Conservation (phyloP, 495 filamentous ascomycete genomes). For the Apiosordaria backusii region DNA sequence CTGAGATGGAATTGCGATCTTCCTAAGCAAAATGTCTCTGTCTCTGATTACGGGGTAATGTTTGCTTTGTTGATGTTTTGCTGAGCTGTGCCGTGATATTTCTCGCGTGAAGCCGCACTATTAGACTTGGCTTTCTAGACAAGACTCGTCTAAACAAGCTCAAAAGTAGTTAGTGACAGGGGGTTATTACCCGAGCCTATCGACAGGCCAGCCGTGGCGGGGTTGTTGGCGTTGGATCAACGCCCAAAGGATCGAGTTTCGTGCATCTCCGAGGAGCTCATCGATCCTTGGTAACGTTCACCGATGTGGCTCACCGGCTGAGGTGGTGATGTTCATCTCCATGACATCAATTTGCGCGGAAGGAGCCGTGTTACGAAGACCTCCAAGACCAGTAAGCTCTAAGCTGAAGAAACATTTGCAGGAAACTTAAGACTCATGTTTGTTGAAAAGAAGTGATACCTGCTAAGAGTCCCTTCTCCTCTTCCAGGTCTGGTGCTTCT, state of each 20-base stretch:
- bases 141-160: conserved; percentile 2
- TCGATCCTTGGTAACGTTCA: not conserved
- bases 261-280: conserved; percentile 37
- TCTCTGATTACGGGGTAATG: not conserved
- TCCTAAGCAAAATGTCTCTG: not conserved
- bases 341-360: conserved; percentile 1
- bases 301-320: conserved; percentile 6
- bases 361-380: not conserved
- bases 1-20: not conserved
- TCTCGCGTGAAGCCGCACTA: not conserved
- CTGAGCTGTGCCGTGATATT: not conserved
- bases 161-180: not conserved
- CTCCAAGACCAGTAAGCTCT: not conserved
- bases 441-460: too few relatives aligned
- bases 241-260: conserved; percentile 14
- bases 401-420: too few relatives aligned
- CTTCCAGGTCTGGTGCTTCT: not conserved
- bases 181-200: not conserved
- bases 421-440: not conserved
- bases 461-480: too few relatives aligned
- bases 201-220: not conserved
- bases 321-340: not conserved
- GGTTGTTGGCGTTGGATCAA: conserved; percentile 9
- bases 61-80: too few relatives aligned
- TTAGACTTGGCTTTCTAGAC: not conserved